These are phyloP conservation scores for Auriscalpium microsporum DNA, from an alignment of 768 basidiomycete species.

Conservation along the genomic window DNA sequence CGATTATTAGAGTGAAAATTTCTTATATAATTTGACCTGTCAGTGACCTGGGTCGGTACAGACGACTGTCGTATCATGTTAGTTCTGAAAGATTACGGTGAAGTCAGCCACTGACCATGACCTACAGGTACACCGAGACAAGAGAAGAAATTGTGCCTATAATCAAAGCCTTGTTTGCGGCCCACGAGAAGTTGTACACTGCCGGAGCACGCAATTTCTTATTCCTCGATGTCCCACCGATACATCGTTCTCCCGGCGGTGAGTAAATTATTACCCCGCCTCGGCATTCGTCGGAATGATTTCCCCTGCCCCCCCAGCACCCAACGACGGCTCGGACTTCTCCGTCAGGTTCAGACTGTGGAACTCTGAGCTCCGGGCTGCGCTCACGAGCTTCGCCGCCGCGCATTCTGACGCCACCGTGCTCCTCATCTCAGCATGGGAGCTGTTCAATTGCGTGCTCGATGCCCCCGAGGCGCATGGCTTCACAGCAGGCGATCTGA, in stretches of 20 bases:
- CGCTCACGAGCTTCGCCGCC: constrained; percentile 12
- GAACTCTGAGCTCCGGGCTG: constrained; percentile 7
- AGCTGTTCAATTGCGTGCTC: constrained; percentile 18
- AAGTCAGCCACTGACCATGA: constrained; percentile 3
- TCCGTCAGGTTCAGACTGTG: constrained; percentile 8
- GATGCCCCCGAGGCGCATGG: constrained; percentile 15
- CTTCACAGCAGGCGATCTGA: constrained; percentile 8
- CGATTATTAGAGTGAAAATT: not conserved
- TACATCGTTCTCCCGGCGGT: constrained; percentile 34
- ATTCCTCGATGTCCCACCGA: constrained; percentile 49
- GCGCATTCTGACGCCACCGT: constrained; percentile 18
- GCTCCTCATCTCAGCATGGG: constrained; percentile 18
- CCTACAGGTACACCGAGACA: not conserved
- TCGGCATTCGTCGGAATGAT: not conserved
- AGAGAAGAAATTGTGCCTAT: constrained; percentile 6
- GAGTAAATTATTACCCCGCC: not conserved
- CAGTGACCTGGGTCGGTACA: constrained; percentile 54
- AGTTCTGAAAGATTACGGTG: not conserved
- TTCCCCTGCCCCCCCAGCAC: not conserved
- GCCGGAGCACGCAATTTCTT: constrained; percentile 41
- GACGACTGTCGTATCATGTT: constrained; percentile 36
- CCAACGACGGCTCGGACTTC: constrained; percentile 4
- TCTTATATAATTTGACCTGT: not conserved
- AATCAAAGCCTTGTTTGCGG: constrained; percentile 26
- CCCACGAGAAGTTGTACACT: constrained; percentile 38